Evolutionary conservation across 176 grass and related monocot species (phyloP).

Genomic region (Pontederia crassipes): DNA sequence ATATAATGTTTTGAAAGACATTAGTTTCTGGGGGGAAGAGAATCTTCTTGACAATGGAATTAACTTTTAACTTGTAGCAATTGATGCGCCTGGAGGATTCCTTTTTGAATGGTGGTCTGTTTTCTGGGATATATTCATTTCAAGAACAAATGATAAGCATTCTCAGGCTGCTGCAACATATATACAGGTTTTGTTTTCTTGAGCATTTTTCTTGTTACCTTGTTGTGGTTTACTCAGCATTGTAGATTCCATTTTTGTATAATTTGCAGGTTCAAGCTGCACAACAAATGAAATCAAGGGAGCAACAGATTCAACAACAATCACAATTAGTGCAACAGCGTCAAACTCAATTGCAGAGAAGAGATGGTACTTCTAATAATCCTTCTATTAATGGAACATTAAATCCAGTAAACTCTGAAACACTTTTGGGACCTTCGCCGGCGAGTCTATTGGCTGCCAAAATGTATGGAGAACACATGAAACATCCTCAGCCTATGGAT

Average conservation of each 20-base stretch:
- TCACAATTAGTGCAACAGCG: slow-evolving; percentile 64
- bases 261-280: slow-evolving; percentile 7
- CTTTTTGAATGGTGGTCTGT: slow-evolving; percentile 86
- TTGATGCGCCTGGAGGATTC: slow-evolving; percentile 66
- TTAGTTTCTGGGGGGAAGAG: neutral
- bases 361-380: slow-evolving; percentile 12
- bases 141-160: slow-evolving; percentile 40
- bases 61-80: slow-evolving; percentile 25
- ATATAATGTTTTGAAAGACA: neutral
- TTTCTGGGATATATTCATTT: slow-evolving; percentile 72
- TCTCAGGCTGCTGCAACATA: slow-evolving; percentile 15
- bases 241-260: slow-evolving; percentile 10
- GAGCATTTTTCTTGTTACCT: neutral
- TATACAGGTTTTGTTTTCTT: slow-evolving; percentile 17
- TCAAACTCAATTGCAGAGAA: slow-evolving; percentile 32
- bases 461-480: slow-evolving; percentile 61
- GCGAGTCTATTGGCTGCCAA: slow-evolving; percentile 59
- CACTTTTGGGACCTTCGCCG: slow-evolving; percentile 35
- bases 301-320: slow-evolving; percentile 49
- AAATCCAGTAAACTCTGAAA: slow-evolving; percentile 43
- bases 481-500: slow-evolving; percentile 46
- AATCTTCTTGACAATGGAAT: neutral
- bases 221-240: neutral
- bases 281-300: slow-evolving; percentile 56
- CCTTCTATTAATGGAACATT: slow-evolving; percentile 26